Conservation (phyloP, 495 filamentous ascomycete genomes). For the Aspergillus mulundensis region DNA sequence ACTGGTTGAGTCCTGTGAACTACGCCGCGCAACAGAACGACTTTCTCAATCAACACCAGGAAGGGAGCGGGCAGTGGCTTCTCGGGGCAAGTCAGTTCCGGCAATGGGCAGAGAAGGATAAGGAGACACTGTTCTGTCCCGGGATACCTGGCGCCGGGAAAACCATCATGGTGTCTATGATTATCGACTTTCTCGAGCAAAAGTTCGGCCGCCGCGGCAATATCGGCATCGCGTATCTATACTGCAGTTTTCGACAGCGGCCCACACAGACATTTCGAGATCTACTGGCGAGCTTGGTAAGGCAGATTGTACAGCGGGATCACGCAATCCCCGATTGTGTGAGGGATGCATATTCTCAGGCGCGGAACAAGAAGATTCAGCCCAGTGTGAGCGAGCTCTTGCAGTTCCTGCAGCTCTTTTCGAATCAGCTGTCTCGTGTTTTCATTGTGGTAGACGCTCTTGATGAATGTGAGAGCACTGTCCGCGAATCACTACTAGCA, state of each 20-base stretch:
- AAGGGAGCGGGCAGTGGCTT: not conserved
- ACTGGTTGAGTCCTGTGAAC: not conserved
- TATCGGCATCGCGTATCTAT: slow-evolving; percentile 40
- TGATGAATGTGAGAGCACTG: slow-evolving; percentile 23
- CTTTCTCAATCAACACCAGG: not conserved
- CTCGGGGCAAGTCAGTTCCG: not conserved
- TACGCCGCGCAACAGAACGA: not conserved
- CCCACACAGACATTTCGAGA: slow-evolving; percentile 14
- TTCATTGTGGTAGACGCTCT: slow-evolving; percentile 44
- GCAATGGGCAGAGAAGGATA: not conserved
- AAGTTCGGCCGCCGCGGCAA: slow-evolving; percentile 10
- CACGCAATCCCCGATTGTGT: slow-evolving; percentile 19
- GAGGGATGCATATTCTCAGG: slow-evolving; percentile 20
- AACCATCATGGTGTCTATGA: slow-evolving; percentile 34
- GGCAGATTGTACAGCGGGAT: slow-evolving; percentile 21
- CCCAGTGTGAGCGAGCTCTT: slow-evolving; percentile 31
- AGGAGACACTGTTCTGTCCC: slow-evolving; percentile 38
- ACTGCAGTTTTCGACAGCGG: slow-evolving; percentile 22
- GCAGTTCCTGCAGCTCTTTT: slow-evolving; percentile 23
- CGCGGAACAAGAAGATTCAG: slow-evolving; percentile 16
- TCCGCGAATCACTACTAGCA: slow-evolving; percentile 11
- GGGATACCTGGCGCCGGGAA: slow-evolving; percentile 44
- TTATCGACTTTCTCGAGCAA: slow-evolving; percentile 27
- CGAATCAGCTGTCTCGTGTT: slow-evolving; percentile 18
- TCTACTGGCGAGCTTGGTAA: slow-evolving; percentile 6